Evolutionary conservation across 164 flowering plant genomes (phyloP), one percentile per base, ranked within the genome.

Genomic region (Malania oleifera): DNA sequence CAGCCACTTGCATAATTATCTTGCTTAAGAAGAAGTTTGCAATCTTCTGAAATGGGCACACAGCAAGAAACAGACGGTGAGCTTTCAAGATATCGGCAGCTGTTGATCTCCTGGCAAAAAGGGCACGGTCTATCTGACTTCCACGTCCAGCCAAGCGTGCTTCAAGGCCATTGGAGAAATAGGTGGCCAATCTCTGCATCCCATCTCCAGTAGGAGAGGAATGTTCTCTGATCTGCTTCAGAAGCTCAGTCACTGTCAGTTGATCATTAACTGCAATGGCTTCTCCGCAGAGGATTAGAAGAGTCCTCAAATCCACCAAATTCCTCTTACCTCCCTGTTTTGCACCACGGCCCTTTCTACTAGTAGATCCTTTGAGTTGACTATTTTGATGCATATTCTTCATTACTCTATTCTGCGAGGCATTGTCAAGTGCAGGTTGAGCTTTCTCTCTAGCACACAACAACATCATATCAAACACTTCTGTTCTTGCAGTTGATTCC

Each of bases 91-190:
- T 7, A 59, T 62, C 59, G 23, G 63, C 64, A 54, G 74, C 70
- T 7, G 66, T 55, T 22, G 56, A 22, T 24, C 17, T 14, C 18
- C 26, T 39, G 8, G 47, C 26, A 27, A 56, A 8, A 20, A 55
- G 11, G 18, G 58, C 15, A 7, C 18, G 46, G 44, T 66, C 52
- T 37, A 54, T 60, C 28, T 47, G 55, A 25, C 63, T 64, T 29
- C 66, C 72, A 20, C 50, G 48, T 6, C 75, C 72, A 44, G 71
- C 69, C 18, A 72, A 19, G n/a, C 75, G 75, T 27, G 75, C 75
- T 52, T 72, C 71, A 12, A 71, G 67, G 51, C 65, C 74, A 43
- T 66, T 37, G 11, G 70, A 70, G 55, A 71, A 67, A 55, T 63
- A 67, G 43, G 59, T 57, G 4, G 71, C 75, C 54, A 67, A 27